These are phyloP conservation scores for Suillus lakei DNA, from an alignment of 768 basidiomycete genomes.

Conservation along the genomic window DNA sequence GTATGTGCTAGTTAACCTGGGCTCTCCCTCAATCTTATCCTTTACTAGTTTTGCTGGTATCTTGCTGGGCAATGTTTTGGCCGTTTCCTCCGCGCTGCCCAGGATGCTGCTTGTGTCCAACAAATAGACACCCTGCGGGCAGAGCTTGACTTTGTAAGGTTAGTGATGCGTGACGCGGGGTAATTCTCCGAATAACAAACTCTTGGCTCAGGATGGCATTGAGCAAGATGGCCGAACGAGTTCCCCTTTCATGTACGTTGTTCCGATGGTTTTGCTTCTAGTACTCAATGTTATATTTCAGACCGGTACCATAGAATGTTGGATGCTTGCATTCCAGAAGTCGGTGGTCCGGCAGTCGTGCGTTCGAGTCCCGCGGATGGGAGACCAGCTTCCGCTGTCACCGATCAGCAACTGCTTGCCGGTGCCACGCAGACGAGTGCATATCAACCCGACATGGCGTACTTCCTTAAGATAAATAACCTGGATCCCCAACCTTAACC, in stretches of 20 bases:
- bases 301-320: constrained; percentile 30
- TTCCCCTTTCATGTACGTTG: constrained; percentile 62
- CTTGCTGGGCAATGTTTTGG: constrained; percentile 67
- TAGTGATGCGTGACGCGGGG: constrained; percentile 24
- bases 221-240: constrained; percentile 63
- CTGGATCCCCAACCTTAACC: constrained; percentile 1
- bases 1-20: constrained; percentile 41
- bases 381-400: constrained; percentile 13
- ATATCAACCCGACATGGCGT: constrained; percentile 13
- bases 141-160: constrained; percentile 76
- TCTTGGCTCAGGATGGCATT: constrained; percentile 53
- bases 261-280: not conserved
- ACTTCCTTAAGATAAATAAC: constrained; percentile 15
- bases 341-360: constrained; percentile 8
- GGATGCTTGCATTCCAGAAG: constrained; percentile 20
- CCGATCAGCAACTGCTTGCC: constrained; percentile 16
- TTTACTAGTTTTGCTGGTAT: constrained; percentile 68
- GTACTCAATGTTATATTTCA: constrained; percentile 2
- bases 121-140: constrained; percentile 61
- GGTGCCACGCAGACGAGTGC: constrained; percentile 15
- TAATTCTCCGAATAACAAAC: not conserved
- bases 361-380: constrained; percentile 12
- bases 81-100: constrained; percentile 67
- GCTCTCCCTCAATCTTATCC: constrained; percentile 9
- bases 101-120: constrained; percentile 58